Percentiles rank a stretch among this genome's conserved stretches.
phyloP scores from a whole-genome alignment of 2,329 filamentous ascomycete genomes.

The Aquanectria penicillioides region DNA sequence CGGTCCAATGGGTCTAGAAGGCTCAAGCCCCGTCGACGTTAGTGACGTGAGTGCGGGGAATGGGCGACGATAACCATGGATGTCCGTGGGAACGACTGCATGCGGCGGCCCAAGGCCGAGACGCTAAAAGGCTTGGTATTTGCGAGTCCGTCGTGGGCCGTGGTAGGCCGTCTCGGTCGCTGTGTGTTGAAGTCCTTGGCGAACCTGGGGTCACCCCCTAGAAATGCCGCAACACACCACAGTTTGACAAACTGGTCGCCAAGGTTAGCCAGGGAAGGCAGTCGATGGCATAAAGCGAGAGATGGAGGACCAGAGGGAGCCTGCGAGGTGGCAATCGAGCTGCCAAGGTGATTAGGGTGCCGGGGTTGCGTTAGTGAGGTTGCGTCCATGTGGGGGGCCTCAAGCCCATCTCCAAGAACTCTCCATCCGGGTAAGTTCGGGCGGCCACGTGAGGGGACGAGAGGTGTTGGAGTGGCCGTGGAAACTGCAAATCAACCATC shows the following conservation, averaged over 20 bases:
- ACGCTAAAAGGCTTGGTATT: constrained; percentile 38
- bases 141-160: constrained; percentile 7
- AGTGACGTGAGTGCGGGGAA: constrained; percentile 36
- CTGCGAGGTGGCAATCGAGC: not conserved
- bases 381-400: constrained; percentile 11
- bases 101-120: constrained; percentile 28
- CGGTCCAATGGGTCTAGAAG: constrained; percentile 29
- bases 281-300: no score
- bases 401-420: not conserved
- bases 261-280: not conserved
- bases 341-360: not conserved
- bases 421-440: constrained; percentile 27
- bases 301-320: no score
- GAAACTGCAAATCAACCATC: not conserved
- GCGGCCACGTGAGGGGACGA: constrained; percentile 36
- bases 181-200: not conserved
- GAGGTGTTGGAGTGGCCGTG: constrained; percentile 22
- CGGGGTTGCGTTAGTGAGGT: constrained; percentile 1
- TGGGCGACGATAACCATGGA: constrained; percentile 27
- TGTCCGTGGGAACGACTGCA: constrained; percentile 22
- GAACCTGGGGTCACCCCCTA: constrained; percentile 5
- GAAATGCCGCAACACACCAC: constrained; percentile 14
- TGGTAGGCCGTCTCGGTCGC: constrained; percentile 22
- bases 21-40: constrained; percentile 25
- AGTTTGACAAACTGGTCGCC: not conserved